phyloP scores from a whole-genome alignment of 257 asterid genomes.

The Nicotiana noctiflora region DNA sequence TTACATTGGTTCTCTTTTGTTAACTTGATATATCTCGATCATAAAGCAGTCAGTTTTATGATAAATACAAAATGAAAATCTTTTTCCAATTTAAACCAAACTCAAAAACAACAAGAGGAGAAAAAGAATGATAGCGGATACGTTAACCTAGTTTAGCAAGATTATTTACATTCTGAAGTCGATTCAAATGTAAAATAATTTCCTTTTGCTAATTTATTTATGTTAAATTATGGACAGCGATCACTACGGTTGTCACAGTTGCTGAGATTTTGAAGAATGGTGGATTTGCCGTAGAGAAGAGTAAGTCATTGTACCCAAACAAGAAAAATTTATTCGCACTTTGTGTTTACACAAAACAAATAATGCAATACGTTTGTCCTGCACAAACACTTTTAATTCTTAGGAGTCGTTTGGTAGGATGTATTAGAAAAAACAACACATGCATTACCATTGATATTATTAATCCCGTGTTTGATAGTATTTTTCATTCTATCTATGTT shows the following conservation, averaged over 20 bases:
- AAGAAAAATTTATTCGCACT: no score
- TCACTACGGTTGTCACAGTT: conserved; percentile 86
- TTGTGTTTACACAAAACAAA: not conserved
- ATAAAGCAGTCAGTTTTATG: not conserved
- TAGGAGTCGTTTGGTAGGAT: no score
- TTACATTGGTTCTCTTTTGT: not conserved
- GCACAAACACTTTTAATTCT: not conserved
- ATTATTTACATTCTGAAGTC: no score
- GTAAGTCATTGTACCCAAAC: no score
- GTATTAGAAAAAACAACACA: no score
- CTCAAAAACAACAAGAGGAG: not conserved
- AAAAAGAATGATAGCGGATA: not conserved
- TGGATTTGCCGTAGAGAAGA: conserved; percentile 79
- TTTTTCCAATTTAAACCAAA: not conserved
- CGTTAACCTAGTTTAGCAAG: no score
- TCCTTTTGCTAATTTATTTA: not conserved
- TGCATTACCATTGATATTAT: no score
- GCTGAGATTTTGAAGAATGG: conserved; percentile 84
- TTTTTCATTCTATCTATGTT: no score
- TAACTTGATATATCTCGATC: not conserved
- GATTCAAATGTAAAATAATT: not conserved
- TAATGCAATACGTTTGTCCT: not conserved
- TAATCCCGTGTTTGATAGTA: no score
- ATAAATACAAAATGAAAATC: not conserved
- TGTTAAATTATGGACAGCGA: conserved; percentile 40